Evolutionary conservation across 108 stramenopile genomes (phyloP), one percentile per base, ranked within the genome.

Genomic region (Pseudonitzschia multistriata): DNA sequence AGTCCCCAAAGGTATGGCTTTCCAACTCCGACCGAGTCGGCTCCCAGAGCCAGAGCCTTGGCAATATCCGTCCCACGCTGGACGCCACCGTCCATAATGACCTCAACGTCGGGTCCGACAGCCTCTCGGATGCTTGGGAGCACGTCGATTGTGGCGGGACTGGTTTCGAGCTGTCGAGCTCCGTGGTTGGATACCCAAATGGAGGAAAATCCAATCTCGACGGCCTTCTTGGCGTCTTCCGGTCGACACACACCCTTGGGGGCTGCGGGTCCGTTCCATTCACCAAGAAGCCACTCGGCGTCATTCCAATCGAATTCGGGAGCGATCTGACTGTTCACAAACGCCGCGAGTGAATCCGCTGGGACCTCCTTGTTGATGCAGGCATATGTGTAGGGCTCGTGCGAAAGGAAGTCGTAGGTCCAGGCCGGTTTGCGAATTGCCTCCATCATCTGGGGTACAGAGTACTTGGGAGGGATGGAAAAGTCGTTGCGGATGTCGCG

Each of bases 131-230:
- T 95, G 35, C 92, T 92, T 3, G 98, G 98, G 7, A 99, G 79
- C 1, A 96, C 92, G 72, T 97, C 96, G 72, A 97, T 96, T 28
- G 97, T 96, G 10, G 98, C 95, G 0, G 96, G 94, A 11, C 86
- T 86, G 30, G 96, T 97, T 65, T 99, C 98, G 27, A 99, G 82
- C 78, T 99, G 98, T 69, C 98, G 85, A 17, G 95, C 97, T 27
- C 98, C 98, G 77, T 99, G 98, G 76, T 99, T 97, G 49, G 95
- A 96, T 30, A 99, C 91, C 98, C 97, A 97, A 74, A 98, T 97
- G 34, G 84, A 92, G 25, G 95, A 90, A 77, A 97, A 97, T n/a
- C 97, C 97, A 71, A 85, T 87, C 54, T 96, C 89, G 10, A 97
- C 82, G 0, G 96, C 94, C 45, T 76, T 78, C 49, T 83, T 70